Percentiles rank a stretch among this genome's conserved stretches.
phyloP scores from a whole-genome alignment of 169 alveolate species.

The Plasmodium vinckei region DNA sequence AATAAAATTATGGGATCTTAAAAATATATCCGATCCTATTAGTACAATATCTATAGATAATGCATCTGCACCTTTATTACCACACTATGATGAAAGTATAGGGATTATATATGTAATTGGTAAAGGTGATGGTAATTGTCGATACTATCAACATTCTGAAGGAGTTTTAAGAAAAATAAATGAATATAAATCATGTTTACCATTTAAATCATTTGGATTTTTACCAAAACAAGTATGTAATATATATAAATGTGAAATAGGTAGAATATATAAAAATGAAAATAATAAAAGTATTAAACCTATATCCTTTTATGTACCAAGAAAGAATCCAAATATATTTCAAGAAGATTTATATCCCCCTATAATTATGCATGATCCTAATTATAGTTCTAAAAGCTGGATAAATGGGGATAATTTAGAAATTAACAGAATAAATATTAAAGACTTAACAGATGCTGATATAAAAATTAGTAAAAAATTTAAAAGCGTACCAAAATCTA shows the following conservation, averaged over 20 bases:
- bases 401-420: constrained; percentile 27
- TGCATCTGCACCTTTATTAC: constrained; percentile 84
- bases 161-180: constrained; percentile 79
- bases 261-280: constrained; percentile 81
- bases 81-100: constrained; percentile 83
- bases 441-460: constrained; percentile 39
- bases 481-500: constrained; percentile 10
- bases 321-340: constrained; percentile 79
- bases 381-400: constrained; percentile 22
- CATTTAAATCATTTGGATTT: constrained; percentile 83
- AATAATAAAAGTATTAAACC: constrained; percentile 81
- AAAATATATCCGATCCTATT: constrained; percentile 76
- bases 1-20: constrained; percentile 83
- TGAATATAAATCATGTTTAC: constrained; percentile 81
- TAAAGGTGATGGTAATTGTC: constrained; percentile 85
- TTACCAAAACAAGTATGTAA: constrained; percentile 82
- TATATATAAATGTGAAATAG: constrained; percentile 84
- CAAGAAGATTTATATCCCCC: constrained; percentile 82
- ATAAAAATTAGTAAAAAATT: constrained; percentile 31
- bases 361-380: constrained; percentile 51
- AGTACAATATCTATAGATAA: constrained; percentile 79
- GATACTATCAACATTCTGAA: constrained; percentile 82
- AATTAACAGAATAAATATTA: constrained; percentile 40
- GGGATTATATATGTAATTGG: constrained; percentile 83
- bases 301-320: constrained; percentile 80